Percentiles rank a stretch among this genome's conserved stretches.
phyloP scores from a whole-genome alignment of 805 yeast genomes.

The Candida xiaguanensis region DNA sequence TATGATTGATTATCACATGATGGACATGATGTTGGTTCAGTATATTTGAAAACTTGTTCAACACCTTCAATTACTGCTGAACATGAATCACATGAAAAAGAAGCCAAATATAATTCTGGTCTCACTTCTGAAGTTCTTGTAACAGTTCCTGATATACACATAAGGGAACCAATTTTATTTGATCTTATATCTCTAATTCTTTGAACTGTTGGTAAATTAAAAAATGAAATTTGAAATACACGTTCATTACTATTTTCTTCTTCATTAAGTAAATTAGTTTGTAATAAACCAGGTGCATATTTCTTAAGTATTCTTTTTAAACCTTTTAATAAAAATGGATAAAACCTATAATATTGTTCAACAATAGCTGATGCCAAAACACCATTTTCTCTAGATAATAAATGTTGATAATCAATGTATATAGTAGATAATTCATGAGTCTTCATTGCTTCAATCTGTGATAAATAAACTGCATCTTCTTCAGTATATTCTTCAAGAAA shows the following conservation, averaged over 20 bases:
- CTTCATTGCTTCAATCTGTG: constrained; percentile 79
- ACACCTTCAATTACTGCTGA: constrained; percentile 81
- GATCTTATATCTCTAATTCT: constrained; percentile 89
- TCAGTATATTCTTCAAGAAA: constrained; percentile 68
- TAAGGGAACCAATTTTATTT: constrained; percentile 78
- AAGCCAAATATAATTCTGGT: constrained; percentile 84
- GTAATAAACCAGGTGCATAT: constrained; percentile 65
- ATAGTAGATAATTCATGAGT: constrained; percentile 71
- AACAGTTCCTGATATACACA: constrained; percentile 89
- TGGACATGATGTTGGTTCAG: constrained; percentile 93
- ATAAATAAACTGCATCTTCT: constrained; percentile 59
- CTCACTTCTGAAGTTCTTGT: constrained; percentile 95
- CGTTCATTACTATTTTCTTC: constrained; percentile 53
- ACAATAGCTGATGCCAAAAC: constrained; percentile 84
- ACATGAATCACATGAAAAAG: constrained; percentile 88
- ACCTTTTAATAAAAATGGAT: constrained; percentile 78
- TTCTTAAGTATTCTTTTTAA: constrained; percentile 67
- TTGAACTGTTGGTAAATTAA: constrained; percentile 75
- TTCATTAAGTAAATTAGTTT: constrained; percentile 40
- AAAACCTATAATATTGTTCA: constrained; percentile 89
- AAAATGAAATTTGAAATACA: constrained; percentile 86
- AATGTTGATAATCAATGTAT: constrained; percentile 81
- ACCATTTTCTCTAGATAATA: constrained; percentile 73
- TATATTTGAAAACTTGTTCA: constrained; percentile 88
- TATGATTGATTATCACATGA: constrained; percentile 80